Base-by-base conservation (phyloP, 2,329 filamentous ascomycete genomes). In the Volutella citrinella region DNA sequence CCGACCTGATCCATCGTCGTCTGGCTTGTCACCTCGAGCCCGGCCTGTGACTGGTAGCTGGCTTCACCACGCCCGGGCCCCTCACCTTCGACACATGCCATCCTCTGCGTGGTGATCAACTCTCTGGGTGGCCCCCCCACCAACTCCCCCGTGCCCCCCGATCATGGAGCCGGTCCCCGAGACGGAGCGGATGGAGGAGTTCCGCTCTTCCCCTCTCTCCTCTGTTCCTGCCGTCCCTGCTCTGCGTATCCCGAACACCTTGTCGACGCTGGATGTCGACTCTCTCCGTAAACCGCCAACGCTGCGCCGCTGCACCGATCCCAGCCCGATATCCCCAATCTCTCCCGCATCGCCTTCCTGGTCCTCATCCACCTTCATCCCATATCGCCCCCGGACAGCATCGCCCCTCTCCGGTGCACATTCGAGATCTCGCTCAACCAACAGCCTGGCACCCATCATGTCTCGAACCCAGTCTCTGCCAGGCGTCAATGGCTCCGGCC, bases 101-200 rank as follows among this genome's bases (percentile, higher is more conserved):
- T 38, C 41, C 34, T 49, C 40, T 30, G 43, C 38, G 30, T 31
- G 34, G 35, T 45, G 32, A n/a, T n/a, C n/a, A n/a, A n/a, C n/a
- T n/a, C n/a, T n/a, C n/a, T n/a, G n/a, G n/a, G n/a, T n/a, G n/a
- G n/a, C n/a, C 44, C 36, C 38, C 23, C 34, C 34, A 36, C 42
- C 38, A 41, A 30, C 15, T 13, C 24, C 23, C 36, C 40, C 43
- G 40, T 38, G 42, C 34, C 46, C 42, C 39, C 37, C 42, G 57
- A 60, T 50, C 49, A 83, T 83, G 79, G 79, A 83, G 61, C 76
- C 78, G 38, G 79, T 83, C 52, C 79, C 79, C 47, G 79, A 83
- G 65, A 80, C 78, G 30, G 76, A 82, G 66, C 70, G 77, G 45
- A 78, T 83, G 72, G 78, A 82, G 67, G 76, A 77, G 57, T 83